A percentile compares a stretch with the other conserved stretches of the same genome.
Evolutionary conservation across 352 stramenopile genomes (phyloP).

Genomic region (Phytophthora aleatoria): DNA sequence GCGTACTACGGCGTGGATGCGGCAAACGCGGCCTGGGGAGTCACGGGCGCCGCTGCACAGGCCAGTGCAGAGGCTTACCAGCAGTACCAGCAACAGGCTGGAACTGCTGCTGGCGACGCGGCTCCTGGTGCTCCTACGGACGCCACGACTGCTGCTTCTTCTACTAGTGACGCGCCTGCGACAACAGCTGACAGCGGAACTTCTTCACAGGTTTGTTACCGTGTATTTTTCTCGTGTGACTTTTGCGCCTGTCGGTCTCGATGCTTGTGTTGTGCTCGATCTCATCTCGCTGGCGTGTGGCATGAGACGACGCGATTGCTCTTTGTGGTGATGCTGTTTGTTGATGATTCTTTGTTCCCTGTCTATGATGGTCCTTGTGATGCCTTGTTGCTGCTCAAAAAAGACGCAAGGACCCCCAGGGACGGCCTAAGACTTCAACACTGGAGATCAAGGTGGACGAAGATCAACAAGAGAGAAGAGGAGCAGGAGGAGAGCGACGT

Average conservation of each 20-base stretch:
- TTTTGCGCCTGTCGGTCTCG: constrained; percentile 30
- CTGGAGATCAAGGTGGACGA: background rate
- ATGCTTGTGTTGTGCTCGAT: constrained; percentile 22
- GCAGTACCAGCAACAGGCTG: constrained; percentile 72
- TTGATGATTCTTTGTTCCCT: constrained; percentile 44
- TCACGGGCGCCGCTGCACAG: constrained; percentile 74
- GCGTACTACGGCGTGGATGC: constrained; percentile 89
- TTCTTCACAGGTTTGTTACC: constrained; percentile 71
- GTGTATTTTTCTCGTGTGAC: constrained; percentile 42
- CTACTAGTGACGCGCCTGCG: constrained; percentile 14
- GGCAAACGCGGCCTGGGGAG: constrained; percentile 83
- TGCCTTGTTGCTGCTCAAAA: constrained; percentile 26
- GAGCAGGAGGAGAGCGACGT: no score
- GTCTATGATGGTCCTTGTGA: constrained; percentile 19
- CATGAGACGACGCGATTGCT: constrained; percentile 37
- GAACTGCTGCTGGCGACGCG: constrained; percentile 18
- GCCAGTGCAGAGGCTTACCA: constrained; percentile 74
- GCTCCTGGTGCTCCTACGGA: constrained; percentile 8
- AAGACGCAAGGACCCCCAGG: constrained; percentile 66
- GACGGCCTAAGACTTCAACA: constrained; percentile 41
- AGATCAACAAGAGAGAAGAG: background rate
- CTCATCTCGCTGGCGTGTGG: constrained; percentile 7
- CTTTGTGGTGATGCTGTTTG: constrained; percentile 38
- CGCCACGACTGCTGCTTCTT: constrained; percentile 4
- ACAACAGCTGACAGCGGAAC: constrained; percentile 16